Conservation (phyloP, 306 rosid genomes). For the Rosa persica region DNA sequence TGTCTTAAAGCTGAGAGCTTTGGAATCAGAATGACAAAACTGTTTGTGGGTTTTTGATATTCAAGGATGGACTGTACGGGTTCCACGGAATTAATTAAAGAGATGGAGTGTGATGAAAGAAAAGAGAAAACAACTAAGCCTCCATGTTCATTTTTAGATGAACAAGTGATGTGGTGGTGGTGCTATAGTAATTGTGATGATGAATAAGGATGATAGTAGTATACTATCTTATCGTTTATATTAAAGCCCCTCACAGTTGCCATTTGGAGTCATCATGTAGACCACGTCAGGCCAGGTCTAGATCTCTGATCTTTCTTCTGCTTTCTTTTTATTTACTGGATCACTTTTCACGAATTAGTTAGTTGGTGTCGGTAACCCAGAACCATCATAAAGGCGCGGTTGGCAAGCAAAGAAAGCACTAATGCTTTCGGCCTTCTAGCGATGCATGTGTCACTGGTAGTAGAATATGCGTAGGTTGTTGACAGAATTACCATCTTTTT, state of each 20-base stretch:
- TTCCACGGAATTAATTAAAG: neutral
- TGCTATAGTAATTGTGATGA: neutral
- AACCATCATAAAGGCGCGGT: slow-evolving; percentile 9
- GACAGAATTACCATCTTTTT: neutral
- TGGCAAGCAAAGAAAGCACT: neutral
- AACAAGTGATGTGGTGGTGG: neutral
- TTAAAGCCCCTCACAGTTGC: neutral
- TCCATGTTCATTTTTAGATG: neutral
- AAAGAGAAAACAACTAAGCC: neutral
- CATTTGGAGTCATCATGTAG: slow-evolving; percentile 16
- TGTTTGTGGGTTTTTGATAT: neutral
- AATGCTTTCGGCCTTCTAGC: neutral
- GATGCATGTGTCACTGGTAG: neutral
- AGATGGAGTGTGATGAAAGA: neutral
- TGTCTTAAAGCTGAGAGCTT: neutral
- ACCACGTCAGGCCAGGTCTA: slow-evolving; percentile 8
- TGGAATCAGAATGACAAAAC: neutral
- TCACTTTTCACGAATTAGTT: neutral
- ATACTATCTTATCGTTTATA: neutral
- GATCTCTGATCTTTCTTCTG: neutral
- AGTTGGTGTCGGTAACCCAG: slow-evolving; percentile 8
- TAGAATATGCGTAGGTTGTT: neutral
- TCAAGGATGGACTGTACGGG: neutral
- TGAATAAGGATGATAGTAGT: neutral
- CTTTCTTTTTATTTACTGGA: neutral